Evolutionary conservation across 768 basidiomycete species (phyloP).

Genomic region (Leucocoprinus leucothites): DNA sequence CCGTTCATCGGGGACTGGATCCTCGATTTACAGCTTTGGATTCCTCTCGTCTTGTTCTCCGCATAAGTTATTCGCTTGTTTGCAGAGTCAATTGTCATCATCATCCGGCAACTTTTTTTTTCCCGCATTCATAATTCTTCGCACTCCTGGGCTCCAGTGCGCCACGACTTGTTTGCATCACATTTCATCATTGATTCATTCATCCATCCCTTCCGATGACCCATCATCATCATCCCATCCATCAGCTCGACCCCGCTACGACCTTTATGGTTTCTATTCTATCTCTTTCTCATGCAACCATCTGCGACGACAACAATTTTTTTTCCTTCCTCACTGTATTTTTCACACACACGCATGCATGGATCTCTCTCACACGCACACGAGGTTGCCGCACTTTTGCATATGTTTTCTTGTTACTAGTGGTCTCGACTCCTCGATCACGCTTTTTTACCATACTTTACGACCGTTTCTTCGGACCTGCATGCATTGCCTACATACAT

Average conservation of each 20-base stretch:
- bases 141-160: too few species aligned
- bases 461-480: too few species aligned
- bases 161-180: too few species aligned
- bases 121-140: too few species aligned
- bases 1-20: conserved; percentile 6
- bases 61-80: too few species aligned
- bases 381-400: neutral
- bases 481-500: too few species aligned
- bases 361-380: neutral
- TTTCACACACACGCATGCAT: conserved; percentile 6
- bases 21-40: neutral
- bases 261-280: neutral
- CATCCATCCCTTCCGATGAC: too few species aligned
- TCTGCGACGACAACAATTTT: neutral
- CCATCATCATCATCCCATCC: neutral
- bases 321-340: neutral
- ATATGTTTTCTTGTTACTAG: neutral
- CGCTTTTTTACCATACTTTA: too few species aligned
- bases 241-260: neutral
- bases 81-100: too few species aligned
- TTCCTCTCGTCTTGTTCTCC: neutral
- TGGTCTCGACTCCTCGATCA: neutral
- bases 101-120: too few species aligned
- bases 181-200: too few species aligned
- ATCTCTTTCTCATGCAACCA: conserved; percentile 10